Evolutionary conservation across 2,329 filamentous ascomycete genomes (phyloP).

Genomic region (Leptographium galeiforme): DNA sequence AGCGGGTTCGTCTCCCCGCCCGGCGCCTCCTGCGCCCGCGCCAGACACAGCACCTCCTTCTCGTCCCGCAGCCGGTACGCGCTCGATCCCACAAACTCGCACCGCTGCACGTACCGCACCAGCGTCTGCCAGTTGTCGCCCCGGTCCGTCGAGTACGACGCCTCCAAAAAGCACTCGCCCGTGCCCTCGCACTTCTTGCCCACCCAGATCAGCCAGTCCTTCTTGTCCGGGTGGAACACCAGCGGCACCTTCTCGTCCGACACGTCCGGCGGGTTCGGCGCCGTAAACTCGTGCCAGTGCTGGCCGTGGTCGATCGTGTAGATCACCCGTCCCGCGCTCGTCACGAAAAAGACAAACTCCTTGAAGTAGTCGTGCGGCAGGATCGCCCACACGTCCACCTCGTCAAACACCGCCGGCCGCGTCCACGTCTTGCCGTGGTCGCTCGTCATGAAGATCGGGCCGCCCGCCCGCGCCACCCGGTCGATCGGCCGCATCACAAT

Average conservation of each 20-base stretch:
- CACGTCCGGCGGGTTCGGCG: conserved; percentile 39
- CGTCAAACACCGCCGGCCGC: conserved; percentile 45
- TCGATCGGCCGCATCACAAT: conserved; percentile 40
- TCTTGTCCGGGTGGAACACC: conserved; percentile 71
- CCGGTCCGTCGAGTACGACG: conserved; percentile 66
- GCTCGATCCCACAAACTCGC: conserved; percentile 67
- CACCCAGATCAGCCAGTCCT: conserved; percentile 87
- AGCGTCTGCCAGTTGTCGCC: conserved; percentile 69
- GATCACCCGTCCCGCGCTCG: conserved; percentile 48
- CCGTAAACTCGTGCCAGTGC: conserved; percentile 59
- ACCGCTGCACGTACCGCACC: conserved; percentile 61
- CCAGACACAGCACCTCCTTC: conserved; percentile 48
- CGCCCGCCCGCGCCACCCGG: conserved; percentile 33
- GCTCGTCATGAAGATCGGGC: conserved; percentile 58
- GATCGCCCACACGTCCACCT: conserved; percentile 56
- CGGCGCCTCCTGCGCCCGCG: conserved; percentile 37
- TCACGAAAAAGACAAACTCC: conserved; percentile 79
- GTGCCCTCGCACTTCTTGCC: conserved; percentile 53
- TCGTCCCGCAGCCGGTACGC: conserved; percentile 38
- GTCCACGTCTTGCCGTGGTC: conserved; percentile 87
- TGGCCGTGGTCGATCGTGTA: conserved; percentile 73
- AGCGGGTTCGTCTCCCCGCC: conserved; percentile 49
- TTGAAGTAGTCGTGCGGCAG: conserved; percentile 69
- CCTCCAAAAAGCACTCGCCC: conserved; percentile 55
- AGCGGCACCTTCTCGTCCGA: conserved; percentile 32